Conservation (phyloP, 2,329 filamentous ascomycete genomes). For the Acephala macrosclerotiorum region DNA sequence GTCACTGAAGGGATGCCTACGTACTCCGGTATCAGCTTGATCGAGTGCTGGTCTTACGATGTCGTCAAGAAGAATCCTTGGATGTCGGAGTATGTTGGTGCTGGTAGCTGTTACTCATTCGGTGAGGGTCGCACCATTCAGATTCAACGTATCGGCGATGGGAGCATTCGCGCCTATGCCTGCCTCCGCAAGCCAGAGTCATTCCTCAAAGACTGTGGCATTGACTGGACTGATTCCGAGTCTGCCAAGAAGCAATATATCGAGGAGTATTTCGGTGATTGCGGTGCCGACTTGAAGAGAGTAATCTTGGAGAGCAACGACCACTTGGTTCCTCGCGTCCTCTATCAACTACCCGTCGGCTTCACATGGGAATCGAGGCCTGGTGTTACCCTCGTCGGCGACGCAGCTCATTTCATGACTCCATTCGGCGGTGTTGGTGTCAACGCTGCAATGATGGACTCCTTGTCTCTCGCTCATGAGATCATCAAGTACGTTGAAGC, state of each 20-base stretch:
- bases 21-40: slow-evolving; percentile 46
- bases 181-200: slow-evolving; percentile 34
- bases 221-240: slow-evolving; percentile 31
- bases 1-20: slow-evolving; percentile 44
- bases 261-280: slow-evolving; percentile 31
- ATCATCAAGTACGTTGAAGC: slow-evolving; percentile 34
- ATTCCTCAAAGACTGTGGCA: slow-evolving; percentile 36
- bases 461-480: slow-evolving; percentile 49
- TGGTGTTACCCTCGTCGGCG: slow-evolving; percentile 56
- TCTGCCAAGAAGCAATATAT: slow-evolving; percentile 24
- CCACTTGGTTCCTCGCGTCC: slow-evolving; percentile 29
- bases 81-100: slow-evolving; percentile 47
- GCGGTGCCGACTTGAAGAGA: slow-evolving; percentile 32
- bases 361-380: slow-evolving; percentile 38
- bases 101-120: slow-evolving; percentile 46
- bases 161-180: slow-evolving; percentile 45
- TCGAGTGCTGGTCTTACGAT: slow-evolving; percentile 24
- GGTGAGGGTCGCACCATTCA: slow-evolving; percentile 44
- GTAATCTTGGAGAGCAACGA: slow-evolving; percentile 29
- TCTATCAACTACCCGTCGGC: slow-evolving; percentile 46
- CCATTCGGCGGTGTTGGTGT: slow-evolving; percentile 57
- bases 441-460: slow-evolving; percentile 55
- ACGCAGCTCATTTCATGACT: slow-evolving; percentile 57
- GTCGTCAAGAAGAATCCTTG: slow-evolving; percentile 45
- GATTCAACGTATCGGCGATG: slow-evolving; percentile 51